A percentile compares a stretch with the other conserved stretches of the same genome.
These are phyloP conservation scores for Phytophthora macrochlamydospora DNA, from an alignment of 352 stramenopile species.

Conservation along the genomic window DNA sequence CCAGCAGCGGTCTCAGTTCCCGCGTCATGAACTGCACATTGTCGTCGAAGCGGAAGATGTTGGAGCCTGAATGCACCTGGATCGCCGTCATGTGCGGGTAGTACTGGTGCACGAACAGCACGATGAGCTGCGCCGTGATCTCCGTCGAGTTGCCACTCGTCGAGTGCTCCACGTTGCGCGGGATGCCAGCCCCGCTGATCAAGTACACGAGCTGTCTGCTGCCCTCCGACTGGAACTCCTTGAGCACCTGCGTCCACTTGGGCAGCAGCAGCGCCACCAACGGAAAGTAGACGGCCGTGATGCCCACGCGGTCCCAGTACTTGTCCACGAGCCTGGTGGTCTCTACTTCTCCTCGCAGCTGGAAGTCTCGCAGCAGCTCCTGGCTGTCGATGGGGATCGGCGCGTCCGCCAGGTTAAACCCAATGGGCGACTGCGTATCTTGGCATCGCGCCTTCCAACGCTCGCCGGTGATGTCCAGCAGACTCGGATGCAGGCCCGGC, in stretches of 20 bases:
- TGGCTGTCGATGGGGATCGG: slow-evolving; percentile 53
- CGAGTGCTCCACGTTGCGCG: slow-evolving; percentile 92
- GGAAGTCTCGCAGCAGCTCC: slow-evolving; percentile 64
- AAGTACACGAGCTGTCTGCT: slow-evolving; percentile 95
- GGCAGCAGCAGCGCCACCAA: slow-evolving; percentile 94
- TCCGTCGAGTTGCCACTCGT: slow-evolving; percentile 96
- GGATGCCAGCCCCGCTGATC: slow-evolving; percentile 95
- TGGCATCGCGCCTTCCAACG: slow-evolving; percentile 62
- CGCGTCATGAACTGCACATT: slow-evolving; percentile 98
- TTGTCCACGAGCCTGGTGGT: slow-evolving; percentile 62
- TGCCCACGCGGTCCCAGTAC: slow-evolving; percentile 69
- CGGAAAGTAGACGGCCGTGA: slow-evolving; percentile 95
- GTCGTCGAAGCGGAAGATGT: slow-evolving; percentile 96
- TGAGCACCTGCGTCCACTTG: slow-evolving; percentile 89
- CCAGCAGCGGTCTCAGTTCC: slow-evolving; percentile 93
- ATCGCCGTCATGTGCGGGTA: slow-evolving; percentile 95
- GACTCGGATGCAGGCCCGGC: slow-evolving; percentile 68
- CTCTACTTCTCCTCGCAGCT: slow-evolving; percentile 62
- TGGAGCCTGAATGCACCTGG: slow-evolving; percentile 95
- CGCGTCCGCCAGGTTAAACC: slow-evolving; percentile 67
- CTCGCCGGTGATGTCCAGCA: slow-evolving; percentile 59
- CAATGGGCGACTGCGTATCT: slow-evolving; percentile 77
- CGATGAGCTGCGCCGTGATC: slow-evolving; percentile 91
- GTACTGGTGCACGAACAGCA: slow-evolving; percentile 91
- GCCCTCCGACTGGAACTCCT: slow-evolving; percentile 76